Evolutionary conservation across 2,329 filamentous ascomycete species (phyloP).

Genomic region (Colletotrichum sp.): DNA sequence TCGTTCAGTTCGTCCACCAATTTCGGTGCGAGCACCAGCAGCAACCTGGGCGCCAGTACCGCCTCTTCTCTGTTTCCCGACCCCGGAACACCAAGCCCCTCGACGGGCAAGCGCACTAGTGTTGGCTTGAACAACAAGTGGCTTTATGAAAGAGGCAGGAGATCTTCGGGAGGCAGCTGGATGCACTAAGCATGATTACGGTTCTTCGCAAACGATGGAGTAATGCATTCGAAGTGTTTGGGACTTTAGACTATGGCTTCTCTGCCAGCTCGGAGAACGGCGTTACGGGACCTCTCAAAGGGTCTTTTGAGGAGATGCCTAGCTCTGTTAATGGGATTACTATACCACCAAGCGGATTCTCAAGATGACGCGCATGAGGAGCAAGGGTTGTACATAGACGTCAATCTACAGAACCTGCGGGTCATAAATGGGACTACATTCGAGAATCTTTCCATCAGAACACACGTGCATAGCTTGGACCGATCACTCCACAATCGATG

Average conservation of each 20-base stretch:
- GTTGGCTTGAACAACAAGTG: slow-evolving; percentile 90
- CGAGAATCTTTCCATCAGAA: neutral
- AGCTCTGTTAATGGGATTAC: neutral
- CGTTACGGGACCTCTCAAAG: neutral
- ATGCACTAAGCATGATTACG: slow-evolving; percentile 1
- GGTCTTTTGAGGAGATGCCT: neutral
- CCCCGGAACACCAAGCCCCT: slow-evolving; percentile 74
- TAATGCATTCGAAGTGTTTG: neutral
- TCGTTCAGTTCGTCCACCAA: slow-evolving; percentile 65
- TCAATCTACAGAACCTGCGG: neutral
- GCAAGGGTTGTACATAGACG: neutral
- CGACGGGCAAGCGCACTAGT: slow-evolving; percentile 69
- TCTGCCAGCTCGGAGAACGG: neutral
- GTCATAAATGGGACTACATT: neutral
- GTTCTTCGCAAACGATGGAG: neutral
- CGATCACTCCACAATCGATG: neutral
- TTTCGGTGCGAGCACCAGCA: slow-evolving; percentile 51
- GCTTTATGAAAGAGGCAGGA: slow-evolving; percentile 84
- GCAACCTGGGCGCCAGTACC: slow-evolving; percentile 43
- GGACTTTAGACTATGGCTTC: neutral
- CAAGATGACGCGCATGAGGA: neutral
- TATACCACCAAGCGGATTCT: neutral
- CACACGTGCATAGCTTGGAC: neutral
- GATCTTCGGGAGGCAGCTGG: slow-evolving; percentile 43
- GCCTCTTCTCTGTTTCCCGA: slow-evolving; percentile 51